Conservation (phyloP, 116 monocot genomes). For the Zostera marina region DNA sequence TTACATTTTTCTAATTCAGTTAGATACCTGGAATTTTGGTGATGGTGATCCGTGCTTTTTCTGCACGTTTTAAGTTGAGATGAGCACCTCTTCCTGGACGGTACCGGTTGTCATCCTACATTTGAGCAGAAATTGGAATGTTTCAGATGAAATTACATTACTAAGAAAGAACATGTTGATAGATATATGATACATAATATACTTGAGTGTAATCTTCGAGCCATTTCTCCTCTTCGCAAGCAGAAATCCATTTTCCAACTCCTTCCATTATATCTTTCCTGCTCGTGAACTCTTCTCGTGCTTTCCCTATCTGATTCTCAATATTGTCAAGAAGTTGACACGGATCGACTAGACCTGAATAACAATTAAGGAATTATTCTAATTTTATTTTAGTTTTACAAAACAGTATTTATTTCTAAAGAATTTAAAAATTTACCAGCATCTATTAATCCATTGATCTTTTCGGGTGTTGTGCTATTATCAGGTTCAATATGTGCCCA, state of each 20-base stretch:
- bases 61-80: conserved; percentile 64
- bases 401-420: too few species aligned
- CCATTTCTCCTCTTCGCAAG: conserved; percentile 78
- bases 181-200: neutral
- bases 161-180: neutral
- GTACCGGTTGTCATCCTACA: conserved; percentile 51
- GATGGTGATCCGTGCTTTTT: conserved; percentile 44
- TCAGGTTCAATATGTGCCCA: conserved; percentile 61
- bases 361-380: neutral
- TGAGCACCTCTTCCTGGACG: conserved; percentile 53
- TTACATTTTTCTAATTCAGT: too few species aligned
- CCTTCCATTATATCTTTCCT: conserved; percentile 65
- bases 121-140: neutral
- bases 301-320: conserved; percentile 46
- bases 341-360: conserved; percentile 52
- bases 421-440: conserved; percentile 24
- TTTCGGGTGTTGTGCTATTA: conserved; percentile 42
- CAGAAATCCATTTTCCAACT: conserved; percentile 49
- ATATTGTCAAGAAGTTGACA: conserved; percentile 45
- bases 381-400: conserved; percentile 16
- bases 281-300: conserved; percentile 39
- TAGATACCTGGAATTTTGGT: conserved; percentile 60
- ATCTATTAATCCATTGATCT: conserved; percentile 47
- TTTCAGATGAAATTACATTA: neutral
- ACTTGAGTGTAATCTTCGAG: conserved; percentile 71